Evolutionary conservation across 495 filamentous ascomycete species (phyloP), one percentile per base, ranked within the genome.

Genomic region (Neurospora tetrasperma): DNA sequence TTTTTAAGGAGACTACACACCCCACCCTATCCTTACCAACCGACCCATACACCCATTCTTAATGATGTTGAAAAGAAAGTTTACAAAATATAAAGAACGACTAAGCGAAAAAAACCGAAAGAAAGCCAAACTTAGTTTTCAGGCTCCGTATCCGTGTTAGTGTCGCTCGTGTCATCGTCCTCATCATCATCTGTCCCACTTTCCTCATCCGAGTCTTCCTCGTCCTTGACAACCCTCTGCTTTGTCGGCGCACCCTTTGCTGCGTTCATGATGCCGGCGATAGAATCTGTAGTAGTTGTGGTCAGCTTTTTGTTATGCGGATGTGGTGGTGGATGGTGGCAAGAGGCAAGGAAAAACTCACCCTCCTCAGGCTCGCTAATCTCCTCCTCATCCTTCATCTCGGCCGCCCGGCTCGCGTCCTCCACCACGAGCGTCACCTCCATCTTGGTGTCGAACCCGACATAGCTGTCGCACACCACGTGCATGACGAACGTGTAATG

Each of bases 281-380:
- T 85, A 3, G 96, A 94, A 84, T 98, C 96, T 98, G 72, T 44
- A 46, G 20, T 4, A 41, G 16, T 10, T 54, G 46, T 71, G 46
- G 75, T 84, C 74, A 82, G 82, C 80, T 75, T 81, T 76, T 62
- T 77, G 31, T 62, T 10, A 11, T 9, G 11, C 68, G 54, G 68
- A 38, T 43, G n/a, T 8, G 41, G n/a, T 8, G 41, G n/a, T 8
- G 41, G 10, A 41, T 41, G 9, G 9, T 41, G 40, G 39, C 9
- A 10, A 40, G 39, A 40, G 39, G 40, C 31, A 41, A 59, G 46
- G 69, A 73, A 69, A 70, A 83, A 78, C 89, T 85, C 85, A 97
- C 96, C 96, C 85, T 98, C 96, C 78, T 98, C 96, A 10, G 96
- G 95, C 81, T 99, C 96, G 80, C 93, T 96, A 75, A 98, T 98